A percentile compares a stretch with the other conserved stretches of the same genome.
Evolutionary conservation across 140 eudicot species (phyloP).

Genomic region (Oenanthe javanica): DNA sequence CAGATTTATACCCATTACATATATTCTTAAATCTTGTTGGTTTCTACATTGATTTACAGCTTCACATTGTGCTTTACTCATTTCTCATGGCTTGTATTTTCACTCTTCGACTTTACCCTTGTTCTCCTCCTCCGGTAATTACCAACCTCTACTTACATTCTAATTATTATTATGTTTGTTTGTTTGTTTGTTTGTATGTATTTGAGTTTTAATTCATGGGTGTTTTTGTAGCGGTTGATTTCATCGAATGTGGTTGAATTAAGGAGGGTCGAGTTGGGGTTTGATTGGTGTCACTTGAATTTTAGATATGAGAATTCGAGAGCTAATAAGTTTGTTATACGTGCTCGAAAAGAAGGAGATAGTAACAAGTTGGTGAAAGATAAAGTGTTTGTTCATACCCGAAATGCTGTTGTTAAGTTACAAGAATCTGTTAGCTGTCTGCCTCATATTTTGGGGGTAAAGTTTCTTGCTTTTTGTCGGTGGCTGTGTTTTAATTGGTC

Average conservation of each 20-base stretch:
- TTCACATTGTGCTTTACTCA: conserved; percentile 14
- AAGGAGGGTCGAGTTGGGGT: conserved; percentile 23
- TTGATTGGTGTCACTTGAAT: conserved; percentile 17
- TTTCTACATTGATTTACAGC: not conserved
- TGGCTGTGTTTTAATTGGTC: not conserved
- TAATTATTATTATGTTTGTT: not conserved
- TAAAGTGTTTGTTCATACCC: conserved; percentile 16
- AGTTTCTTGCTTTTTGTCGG: conserved; percentile 5
- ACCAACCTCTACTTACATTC: not conserved
- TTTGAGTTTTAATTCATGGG: not conserved
- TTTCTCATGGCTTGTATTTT: conserved; percentile 33
- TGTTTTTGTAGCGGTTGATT: conserved; percentile 31
- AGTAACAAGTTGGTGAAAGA: conserved; percentile 12
- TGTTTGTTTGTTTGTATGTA: not conserved
- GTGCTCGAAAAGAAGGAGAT: conserved; percentile 28
- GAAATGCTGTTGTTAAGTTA: conserved; percentile 20
- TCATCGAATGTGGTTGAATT: not conserved
- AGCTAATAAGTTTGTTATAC: conserved; percentile 22
- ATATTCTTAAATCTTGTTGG: not conserved
- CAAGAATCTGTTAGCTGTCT: conserved; percentile 40
- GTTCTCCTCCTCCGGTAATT: conserved; percentile 21
- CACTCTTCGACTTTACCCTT: conserved; percentile 27
- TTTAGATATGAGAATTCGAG: conserved; percentile 16
- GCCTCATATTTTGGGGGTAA: conserved; percentile 48
- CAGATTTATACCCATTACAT: no score